Percentiles rank a stretch among this genome's conserved stretches.
These are phyloP conservation scores for Lactarius quietus DNA, from an alignment of 768 basidiomycete genomes.

Conservation along the genomic window DNA sequence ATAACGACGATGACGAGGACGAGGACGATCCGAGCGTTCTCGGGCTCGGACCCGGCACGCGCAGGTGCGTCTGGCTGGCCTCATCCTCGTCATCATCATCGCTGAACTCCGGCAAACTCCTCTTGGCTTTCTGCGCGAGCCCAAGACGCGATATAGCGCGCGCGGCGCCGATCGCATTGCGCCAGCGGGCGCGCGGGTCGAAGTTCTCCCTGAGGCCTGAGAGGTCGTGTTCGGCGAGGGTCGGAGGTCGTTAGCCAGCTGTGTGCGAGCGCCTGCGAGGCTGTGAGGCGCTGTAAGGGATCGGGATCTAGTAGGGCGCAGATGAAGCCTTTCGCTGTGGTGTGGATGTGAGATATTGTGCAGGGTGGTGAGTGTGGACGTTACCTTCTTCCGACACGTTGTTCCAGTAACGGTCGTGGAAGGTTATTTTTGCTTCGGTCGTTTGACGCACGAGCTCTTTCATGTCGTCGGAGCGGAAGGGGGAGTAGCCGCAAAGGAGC, in stretches of 20 bases:
- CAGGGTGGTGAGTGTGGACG: not conserved
- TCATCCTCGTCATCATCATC: not conserved
- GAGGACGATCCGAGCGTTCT: not conserved
- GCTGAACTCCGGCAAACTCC: not conserved
- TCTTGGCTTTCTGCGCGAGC: not conserved
- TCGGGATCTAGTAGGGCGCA: slow-evolving; percentile 64
- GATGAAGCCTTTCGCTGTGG: slow-evolving; percentile 81
- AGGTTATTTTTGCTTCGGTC: slow-evolving; percentile 78
- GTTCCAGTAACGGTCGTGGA: slow-evolving; percentile 93
- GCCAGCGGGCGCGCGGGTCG: slow-evolving; percentile 71
- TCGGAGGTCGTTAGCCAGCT: slow-evolving; percentile 74
- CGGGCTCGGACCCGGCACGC: not conserved
- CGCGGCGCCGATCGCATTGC: slow-evolving; percentile 57
- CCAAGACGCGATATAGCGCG: slow-evolving; percentile 29
- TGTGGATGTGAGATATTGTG: not conserved
- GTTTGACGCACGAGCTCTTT: slow-evolving; percentile 78
- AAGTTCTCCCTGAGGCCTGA: slow-evolving; percentile 80
- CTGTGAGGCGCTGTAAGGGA: slow-evolving; percentile 67
- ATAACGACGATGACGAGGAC: not conserved
- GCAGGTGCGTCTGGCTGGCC: not conserved
- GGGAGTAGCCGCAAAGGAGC: slow-evolving; percentile 90
- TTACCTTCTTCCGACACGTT: slow-evolving; percentile 77
- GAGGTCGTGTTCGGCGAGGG: slow-evolving; percentile 73
- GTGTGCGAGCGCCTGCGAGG: slow-evolving; percentile 62
- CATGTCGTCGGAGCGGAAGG: slow-evolving; percentile 83